Evolutionary conservation across 2,329 filamentous ascomycete genomes (phyloP), one percentile per base, ranked within the genome.

Genomic region (Fulvia fulva): DNA sequence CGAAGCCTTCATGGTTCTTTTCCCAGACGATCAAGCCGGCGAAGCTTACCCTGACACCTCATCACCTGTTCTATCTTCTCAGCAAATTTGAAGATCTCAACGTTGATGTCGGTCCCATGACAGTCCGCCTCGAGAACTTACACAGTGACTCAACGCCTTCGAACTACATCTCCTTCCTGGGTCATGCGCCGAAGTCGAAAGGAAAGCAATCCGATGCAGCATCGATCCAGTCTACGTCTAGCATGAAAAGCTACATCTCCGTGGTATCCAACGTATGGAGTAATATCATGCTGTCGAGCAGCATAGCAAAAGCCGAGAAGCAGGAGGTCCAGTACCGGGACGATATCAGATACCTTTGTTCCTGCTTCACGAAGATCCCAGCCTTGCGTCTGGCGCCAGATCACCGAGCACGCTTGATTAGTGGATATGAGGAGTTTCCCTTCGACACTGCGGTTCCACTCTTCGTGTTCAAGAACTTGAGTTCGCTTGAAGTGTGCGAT

Each of bases 311-410:
- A 71, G 90, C 87, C 34, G 94, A 97, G 75, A 91, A 91, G 71
- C 91, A 94, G 73, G 96, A 95, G 75, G 88, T 87, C 58, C 88
- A 90, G 46, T 77, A 94, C 56, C 87, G 94, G 71, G 85, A 88
- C 57, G 94, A 99, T 73, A 78, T 97, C 66, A 97, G 93, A 74
- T 97, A 99, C 73, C 81, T 99, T 32, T 99, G 97, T 77, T 97
- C 94, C 44, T 91, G 94, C 57, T 99, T 97, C 72, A 99, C 94
- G 70, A 99, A 97, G 77, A 96, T 99, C 45, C 94, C 94, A 0
- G 96, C 90, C 70, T 80, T 99, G 63, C 87, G 88, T 63, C 80
- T 99, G 56, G 87, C 92, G 26, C 92, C 92, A n/a, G 94, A 99
- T 74, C 92, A 91, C 79, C 89, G 91, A 65, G 92, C 93, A 51